Evolutionary conservation across 164 flowering plant genomes (phyloP).

Genomic region (Tetrastigma voinierianum): DNA sequence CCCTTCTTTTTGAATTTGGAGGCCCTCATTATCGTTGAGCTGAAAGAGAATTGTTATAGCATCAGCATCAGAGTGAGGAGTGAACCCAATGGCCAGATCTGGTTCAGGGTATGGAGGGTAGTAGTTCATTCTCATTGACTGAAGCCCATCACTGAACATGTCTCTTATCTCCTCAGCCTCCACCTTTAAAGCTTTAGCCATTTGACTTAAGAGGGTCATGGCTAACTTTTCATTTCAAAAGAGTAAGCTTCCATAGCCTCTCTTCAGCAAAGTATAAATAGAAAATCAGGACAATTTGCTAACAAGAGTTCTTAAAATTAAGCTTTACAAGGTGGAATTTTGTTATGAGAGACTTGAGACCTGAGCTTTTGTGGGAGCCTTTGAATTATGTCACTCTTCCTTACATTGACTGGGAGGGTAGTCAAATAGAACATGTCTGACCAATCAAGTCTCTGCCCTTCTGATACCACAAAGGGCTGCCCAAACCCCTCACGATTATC

Average conservation of each 20-base stretch:
- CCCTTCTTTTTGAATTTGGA: constrained; percentile 49
- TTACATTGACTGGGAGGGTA: constrained; percentile 23
- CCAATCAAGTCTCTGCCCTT: constrained; percentile 41
- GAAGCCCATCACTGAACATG: constrained; percentile 28
- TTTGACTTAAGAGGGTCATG: constrained; percentile 10
- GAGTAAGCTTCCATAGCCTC: constrained; percentile 24
- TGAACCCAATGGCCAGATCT: constrained; percentile 35
- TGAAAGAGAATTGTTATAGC: constrained; percentile 47
- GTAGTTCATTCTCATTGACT: constrained; percentile 49
- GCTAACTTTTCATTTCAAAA: constrained; percentile 25
- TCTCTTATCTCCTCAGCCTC: constrained; percentile 23
- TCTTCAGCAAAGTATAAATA: constrained; percentile 7
- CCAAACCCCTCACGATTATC: constrained; percentile 40
- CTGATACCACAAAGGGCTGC: constrained; percentile 35
- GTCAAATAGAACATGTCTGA: constrained; percentile 30
- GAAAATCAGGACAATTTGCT: too few species aligned
- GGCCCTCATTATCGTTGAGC: constrained; percentile 42
- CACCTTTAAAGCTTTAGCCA: constrained; percentile 36
- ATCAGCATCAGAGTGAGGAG: constrained; percentile 46
- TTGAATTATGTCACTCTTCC: constrained; percentile 24
- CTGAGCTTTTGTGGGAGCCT: constrained; percentile 31
- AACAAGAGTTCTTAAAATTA: too few species aligned
- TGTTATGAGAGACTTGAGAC: not conserved
- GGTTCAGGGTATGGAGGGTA: constrained; percentile 61
- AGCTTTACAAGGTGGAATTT: too few species aligned